Conservation (phyloP, 805 yeast species). For the Metschnikowia proteae region DNA sequence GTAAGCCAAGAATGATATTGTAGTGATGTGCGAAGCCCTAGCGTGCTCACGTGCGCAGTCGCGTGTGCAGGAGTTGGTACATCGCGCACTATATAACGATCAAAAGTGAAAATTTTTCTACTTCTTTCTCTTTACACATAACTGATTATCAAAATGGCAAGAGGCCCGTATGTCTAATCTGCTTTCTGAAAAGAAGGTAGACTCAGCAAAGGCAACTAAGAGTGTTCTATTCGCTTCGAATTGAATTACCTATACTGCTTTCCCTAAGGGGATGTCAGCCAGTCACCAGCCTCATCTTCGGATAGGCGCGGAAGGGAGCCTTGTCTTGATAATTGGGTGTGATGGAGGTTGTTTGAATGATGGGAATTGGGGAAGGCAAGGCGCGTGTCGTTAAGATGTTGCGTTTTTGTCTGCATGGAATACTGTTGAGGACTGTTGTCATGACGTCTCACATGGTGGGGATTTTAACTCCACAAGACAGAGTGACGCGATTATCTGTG, state of each 20-base stretch:
- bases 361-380: background rate
- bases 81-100: constrained; percentile 1
- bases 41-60: background rate
- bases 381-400: background rate
- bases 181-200: constrained; percentile 19
- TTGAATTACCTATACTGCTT: constrained; percentile 9
- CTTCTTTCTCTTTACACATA: constrained; percentile 9
- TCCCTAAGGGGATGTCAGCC: constrained; percentile 14
- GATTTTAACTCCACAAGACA: background rate
- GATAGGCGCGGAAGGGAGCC: constrained; percentile 44
- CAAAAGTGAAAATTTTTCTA: constrained; percentile 7
- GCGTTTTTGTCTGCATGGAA: too few species aligned
- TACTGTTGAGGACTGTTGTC: background rate
- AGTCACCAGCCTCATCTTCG: constrained; percentile 22
- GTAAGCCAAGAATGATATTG: background rate
- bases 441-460: background rate
- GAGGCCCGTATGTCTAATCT: constrained; percentile 48
- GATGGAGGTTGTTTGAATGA: constrained; percentile 2
- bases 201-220: constrained; percentile 16
- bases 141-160: constrained; percentile 43
- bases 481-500: background rate
- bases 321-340: constrained; percentile 41
- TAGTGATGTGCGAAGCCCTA: background rate
- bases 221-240: constrained; percentile 9
- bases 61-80: background rate